Conservation (phyloP, 805 yeast genomes). For the Jamesozyma gamospora region DNA sequence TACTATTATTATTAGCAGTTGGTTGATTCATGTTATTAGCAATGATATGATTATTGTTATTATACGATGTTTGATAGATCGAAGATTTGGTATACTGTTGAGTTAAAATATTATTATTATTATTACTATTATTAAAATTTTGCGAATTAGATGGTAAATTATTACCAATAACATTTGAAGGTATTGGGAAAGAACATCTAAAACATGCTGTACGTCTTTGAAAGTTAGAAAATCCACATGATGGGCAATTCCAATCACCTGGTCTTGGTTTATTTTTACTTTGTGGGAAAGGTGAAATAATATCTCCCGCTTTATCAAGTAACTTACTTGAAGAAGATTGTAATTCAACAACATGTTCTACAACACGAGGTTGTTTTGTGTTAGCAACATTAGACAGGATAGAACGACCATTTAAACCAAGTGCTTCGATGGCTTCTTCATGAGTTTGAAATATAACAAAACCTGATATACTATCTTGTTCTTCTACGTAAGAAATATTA, state of each 20-base stretch:
- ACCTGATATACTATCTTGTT: slow-evolving; percentile 51
- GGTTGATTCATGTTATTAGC: slow-evolving; percentile 9
- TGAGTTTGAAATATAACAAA: slow-evolving; percentile 79
- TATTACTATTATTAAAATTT: slow-evolving; percentile 5
- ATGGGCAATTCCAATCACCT: slow-evolving; percentile 97
- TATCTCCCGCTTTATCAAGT: slow-evolving; percentile 71
- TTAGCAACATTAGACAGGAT: slow-evolving; percentile 29
- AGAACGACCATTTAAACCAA: slow-evolving; percentile 67
- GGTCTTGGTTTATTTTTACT: slow-evolving; percentile 85
- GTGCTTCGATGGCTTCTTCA: slow-evolving; percentile 74
- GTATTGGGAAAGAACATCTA: slow-evolving; percentile 81
- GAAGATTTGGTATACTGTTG: not conserved
- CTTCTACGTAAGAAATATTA: slow-evolving; percentile 32
- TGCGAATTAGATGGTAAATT: slow-evolving; percentile 1
- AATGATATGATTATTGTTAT: not conserved
- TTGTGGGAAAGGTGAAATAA: slow-evolving; percentile 76
- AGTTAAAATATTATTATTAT: slow-evolving; percentile 4
- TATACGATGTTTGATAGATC: not conserved
- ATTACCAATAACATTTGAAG: slow-evolving; percentile 33
- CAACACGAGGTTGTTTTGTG: slow-evolving; percentile 28
- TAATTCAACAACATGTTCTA: slow-evolving; percentile 67
- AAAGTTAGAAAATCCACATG: slow-evolving; percentile 90
- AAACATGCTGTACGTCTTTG: slow-evolving; percentile 91
- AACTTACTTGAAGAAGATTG: slow-evolving; percentile 77
- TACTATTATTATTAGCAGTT: slow-evolving; percentile 7